Evolutionary conservation across 2,329 filamentous ascomycete genomes (phyloP).

Genomic region (Claviceps sp.): DNA sequence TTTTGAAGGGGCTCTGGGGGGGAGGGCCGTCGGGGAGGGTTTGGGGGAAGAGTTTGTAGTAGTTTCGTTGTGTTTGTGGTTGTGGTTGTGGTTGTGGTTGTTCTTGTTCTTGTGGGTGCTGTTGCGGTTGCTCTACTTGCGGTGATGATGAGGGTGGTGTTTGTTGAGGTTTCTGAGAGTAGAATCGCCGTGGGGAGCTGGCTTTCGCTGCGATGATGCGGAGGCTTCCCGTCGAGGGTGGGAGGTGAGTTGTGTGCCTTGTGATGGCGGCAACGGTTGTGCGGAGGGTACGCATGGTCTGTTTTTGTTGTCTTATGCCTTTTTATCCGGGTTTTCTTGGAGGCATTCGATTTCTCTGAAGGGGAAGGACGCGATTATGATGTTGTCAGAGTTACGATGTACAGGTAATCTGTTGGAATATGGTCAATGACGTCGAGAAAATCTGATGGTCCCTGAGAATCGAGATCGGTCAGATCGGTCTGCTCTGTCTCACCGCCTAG

Average conservation of each 20-base stretch:
- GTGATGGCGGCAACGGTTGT: background rate
- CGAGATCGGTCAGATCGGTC: too few species aligned
- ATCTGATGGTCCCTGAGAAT: too few species aligned
- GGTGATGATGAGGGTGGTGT: background rate
- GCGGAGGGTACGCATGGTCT: background rate
- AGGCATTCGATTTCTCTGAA: too few species aligned
- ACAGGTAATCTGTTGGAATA: too few species aligned
- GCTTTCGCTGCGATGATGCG: background rate
- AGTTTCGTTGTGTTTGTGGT: constrained; percentile 26
- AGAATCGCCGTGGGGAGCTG: background rate
- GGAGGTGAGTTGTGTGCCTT: background rate
- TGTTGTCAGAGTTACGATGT: too few species aligned
- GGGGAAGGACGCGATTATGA: too few species aligned
- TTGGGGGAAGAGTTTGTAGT: constrained; percentile 81
- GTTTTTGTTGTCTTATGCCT: background rate
- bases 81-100: background rate
- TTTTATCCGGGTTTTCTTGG: rapidly evolving
- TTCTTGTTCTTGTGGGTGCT: background rate
- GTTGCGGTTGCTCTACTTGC: background rate
- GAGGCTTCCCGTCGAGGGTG: background rate
- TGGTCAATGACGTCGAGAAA: too few species aligned
- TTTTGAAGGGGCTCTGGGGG: constrained; percentile 58
- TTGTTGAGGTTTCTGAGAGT: background rate
- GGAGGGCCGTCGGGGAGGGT: constrained; percentile 69
- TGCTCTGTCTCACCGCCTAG: too few species aligned